These are phyloP conservation scores for Alloteropsis semialata DNA, from an alignment of 176 grass and related monocot genomes.

Conservation along the genomic window DNA sequence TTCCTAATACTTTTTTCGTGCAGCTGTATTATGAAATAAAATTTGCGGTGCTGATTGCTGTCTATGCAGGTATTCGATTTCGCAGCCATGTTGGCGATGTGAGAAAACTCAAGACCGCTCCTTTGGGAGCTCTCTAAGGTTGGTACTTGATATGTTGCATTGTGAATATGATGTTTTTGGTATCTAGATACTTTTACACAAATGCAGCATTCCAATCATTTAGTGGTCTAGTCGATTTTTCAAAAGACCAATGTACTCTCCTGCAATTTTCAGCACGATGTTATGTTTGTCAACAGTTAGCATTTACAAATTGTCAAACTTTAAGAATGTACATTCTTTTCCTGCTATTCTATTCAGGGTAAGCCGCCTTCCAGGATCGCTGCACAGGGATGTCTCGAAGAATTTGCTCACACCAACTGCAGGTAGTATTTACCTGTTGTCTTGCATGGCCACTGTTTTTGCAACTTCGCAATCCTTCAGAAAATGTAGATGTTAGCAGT, in stretches of 20 bases:
- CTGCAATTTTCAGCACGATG: not conserved
- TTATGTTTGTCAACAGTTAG: not conserved
- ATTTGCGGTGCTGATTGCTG: not conserved
- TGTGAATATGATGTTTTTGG: not conserved
- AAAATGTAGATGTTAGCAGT: not conserved
- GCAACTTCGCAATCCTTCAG: not conserved
- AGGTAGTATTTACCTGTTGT: conserved; percentile 39
- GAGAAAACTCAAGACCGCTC: not conserved
- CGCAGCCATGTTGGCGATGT: not conserved
- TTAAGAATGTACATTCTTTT: not conserved
- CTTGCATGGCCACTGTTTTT: conserved; percentile 1
- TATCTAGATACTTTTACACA: not conserved
- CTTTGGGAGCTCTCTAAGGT: conserved; percentile 19
- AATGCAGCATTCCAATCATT: not conserved
- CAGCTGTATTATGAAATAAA: not conserved
- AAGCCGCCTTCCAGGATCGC: conserved; percentile 16
- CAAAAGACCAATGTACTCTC: not conserved
- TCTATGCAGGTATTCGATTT: not conserved
- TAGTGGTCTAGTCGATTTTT: not conserved
- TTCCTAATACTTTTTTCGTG: not conserved
- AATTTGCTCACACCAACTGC: conserved; percentile 50
- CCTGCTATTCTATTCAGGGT: conserved; percentile 48
- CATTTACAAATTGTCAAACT: not conserved
- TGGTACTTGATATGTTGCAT: not conserved
- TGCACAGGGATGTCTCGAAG: conserved; percentile 28